Base-by-base conservation (phyloP, 331 rosid genomes). In the Arachis monticola region DNA sequence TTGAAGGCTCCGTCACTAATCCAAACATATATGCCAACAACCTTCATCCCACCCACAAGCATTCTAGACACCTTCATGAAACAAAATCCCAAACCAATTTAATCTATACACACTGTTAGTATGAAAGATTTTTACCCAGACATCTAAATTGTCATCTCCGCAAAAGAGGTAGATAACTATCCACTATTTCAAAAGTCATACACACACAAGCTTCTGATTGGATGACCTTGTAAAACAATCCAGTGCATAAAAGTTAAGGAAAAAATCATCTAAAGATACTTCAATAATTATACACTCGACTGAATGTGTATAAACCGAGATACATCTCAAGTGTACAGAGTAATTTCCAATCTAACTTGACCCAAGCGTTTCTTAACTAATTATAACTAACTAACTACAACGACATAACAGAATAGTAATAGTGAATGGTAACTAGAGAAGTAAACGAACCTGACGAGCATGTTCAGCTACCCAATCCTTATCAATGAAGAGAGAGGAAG, bases 391-490 rank as follows among this genome's bases (percentile, higher is more conserved):
- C 5, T 46, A 46, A 52, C 57, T 52, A 52, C 4, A 1, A 52
- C 4, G 53, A 8, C 57, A 52, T n/a, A 52, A 52, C 22, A 52
- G 22, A 52, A 52, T 52, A 52, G 17, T 52, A 9, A 48, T 48
- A 10, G 3, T 48, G 11, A 9, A 8, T 2, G n/a, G 22, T 52
- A 52, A 52, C n/a, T 52, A 52, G 55, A 4, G 59, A 4, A 10
- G 2, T 53, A 4, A 53, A 17, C 11, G 27, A 73, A 91, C 97
- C 88, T 92, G 96, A 5, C 95, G 96, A 8, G 96, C 97, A 60
- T 92, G 97, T 84, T 94, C 99, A 30, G 90, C 86, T 42, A 94
- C 90, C 97, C 99, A 90, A 63, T 85, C 97, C 74, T 72, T 81
- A 74, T 94, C 97, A n/a, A 92, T 86, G 57, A 72, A 77, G 46